These are phyloP conservation scores for Metarhizium guizhouense DNA, from an alignment of 2,329 filamentous ascomycete genomes.

Conservation along the genomic window DNA sequence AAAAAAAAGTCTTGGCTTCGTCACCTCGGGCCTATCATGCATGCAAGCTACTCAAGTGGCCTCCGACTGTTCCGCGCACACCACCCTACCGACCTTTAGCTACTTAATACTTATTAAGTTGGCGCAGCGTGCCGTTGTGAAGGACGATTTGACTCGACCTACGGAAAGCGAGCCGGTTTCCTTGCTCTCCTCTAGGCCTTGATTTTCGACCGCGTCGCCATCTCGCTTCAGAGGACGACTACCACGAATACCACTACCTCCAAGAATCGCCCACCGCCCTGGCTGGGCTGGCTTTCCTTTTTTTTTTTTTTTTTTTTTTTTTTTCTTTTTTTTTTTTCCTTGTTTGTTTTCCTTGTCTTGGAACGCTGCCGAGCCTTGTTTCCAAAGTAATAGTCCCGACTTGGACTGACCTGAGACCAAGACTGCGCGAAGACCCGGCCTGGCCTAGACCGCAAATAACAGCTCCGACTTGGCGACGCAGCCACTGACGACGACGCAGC, in stretches of 20 bases:
- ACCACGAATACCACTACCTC: neutral
- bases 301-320: neutral
- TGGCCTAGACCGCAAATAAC: neutral
- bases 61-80: neutral
- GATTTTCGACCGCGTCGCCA: neutral
- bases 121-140: neutral
- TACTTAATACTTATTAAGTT: neutral
- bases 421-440: neutral
- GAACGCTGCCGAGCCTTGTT: neutral
- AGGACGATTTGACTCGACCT: no score
- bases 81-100: neutral
- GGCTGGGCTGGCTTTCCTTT: neutral
- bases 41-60: neutral
- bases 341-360: neutral
- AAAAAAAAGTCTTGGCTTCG: neutral
- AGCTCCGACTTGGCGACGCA: no score
- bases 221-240: neutral
- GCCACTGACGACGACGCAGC: no score
- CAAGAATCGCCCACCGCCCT: neutral
- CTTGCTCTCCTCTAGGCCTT: neutral
- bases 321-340: neutral
- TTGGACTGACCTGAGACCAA: neutral
- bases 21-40: neutral
- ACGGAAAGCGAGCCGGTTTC: neutral
- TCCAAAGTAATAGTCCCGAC: neutral